Base-by-base conservation (phyloP, 1,139 yeast genomes). In the Saccharomyces pastorianus region DNA sequence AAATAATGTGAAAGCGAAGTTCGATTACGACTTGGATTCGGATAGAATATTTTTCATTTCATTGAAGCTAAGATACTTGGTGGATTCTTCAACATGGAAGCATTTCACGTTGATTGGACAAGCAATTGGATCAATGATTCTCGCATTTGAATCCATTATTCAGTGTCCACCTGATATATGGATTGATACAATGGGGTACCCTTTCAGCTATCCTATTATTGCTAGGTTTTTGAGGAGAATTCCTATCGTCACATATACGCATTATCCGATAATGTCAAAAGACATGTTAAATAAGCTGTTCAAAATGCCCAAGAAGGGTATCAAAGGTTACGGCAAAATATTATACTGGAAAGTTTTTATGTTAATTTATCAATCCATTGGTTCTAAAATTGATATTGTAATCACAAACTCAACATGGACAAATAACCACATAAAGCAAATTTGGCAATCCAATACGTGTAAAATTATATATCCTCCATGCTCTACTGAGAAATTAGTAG, bases 371-470 rank as follows among this genome's bases (percentile, higher is more conserved):
- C 76, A 79, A 9, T 74, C 77, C 57, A 80, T 83, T 53, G 96
- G 96, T 0, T 71, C 81, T 0, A 82, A 77, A 67, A 85, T 87
- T 28, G 80, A 82, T 57, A 70, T 87, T 47, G 83, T 85, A 0
- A 76, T 85, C 59, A 81, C 93, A 46, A 95, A 95, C 69, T 93
- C 97, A 0, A 78, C 96, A 0, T 95, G 99, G 99, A 93, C 99
- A 0, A 76, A 73, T 56, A 78, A 83, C 61, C 97, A 93, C 68
- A 81, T 95, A 57, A 63, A 69, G 28, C 64, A 71, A 2, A 81
- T 84, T 31, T 88, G 96, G 93, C 65, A 70, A 54, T 64, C 69
- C 55, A 64, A 61, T 53, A 55, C 55, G 59, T 64, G 59, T 55
- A 69, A 65, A 11, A 78, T 84, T 0, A 74, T 91, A 41, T 93